Percentiles rank a stretch among this genome's conserved stretches.
These are phyloP conservation scores for Helotiales sp. DNA, from an alignment of 2,329 filamentous ascomycete genomes.

Conservation along the genomic window DNA sequence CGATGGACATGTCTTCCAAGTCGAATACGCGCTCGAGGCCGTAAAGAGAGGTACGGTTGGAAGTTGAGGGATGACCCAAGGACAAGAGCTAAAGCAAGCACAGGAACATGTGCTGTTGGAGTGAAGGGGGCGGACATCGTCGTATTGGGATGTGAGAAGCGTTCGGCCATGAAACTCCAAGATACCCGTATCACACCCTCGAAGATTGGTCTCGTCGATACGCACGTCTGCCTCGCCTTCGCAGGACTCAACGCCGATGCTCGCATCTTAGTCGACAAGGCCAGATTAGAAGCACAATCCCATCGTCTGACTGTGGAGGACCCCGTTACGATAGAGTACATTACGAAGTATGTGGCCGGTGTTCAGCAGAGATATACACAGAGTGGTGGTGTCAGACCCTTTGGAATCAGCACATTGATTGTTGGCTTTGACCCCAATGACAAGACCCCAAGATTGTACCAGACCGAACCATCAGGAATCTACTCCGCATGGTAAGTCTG, in stretches of 20 bases:
- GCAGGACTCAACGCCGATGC: conserved; percentile 97
- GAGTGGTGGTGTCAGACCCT: conserved; percentile 97
- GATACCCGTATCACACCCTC: conserved; percentile 98
- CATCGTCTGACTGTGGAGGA: conserved; percentile 97
- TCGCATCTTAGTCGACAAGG: conserved; percentile 97
- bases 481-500: conserved; percentile 90
- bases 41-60: conserved; percentile 84
- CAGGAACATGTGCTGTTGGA: conserved; percentile 95
- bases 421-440: conserved; percentile 98
- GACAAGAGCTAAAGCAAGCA: conserved; percentile 30
- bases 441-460: conserved; percentile 87
- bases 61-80: not conserved
- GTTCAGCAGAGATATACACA: conserved; percentile 99
- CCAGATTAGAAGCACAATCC: conserved; percentile 93
- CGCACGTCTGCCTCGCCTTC: conserved; percentile 95
- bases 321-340: conserved; percentile 97
- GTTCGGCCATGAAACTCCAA: conserved; percentile 98
- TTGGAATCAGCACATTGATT: conserved; percentile 96
- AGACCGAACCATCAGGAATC: conserved; percentile 99
- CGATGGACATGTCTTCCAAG: conserved; percentile 99
- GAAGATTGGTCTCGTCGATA: conserved; percentile 96
- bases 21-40: conserved; percentile 98
- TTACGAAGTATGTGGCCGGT: conserved; percentile 97
- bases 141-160: conserved; percentile 96
- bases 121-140: conserved; percentile 96